phyloP scores from a whole-genome alignment of 106 monocot genomes.

The Chionographis japonica region DNA sequence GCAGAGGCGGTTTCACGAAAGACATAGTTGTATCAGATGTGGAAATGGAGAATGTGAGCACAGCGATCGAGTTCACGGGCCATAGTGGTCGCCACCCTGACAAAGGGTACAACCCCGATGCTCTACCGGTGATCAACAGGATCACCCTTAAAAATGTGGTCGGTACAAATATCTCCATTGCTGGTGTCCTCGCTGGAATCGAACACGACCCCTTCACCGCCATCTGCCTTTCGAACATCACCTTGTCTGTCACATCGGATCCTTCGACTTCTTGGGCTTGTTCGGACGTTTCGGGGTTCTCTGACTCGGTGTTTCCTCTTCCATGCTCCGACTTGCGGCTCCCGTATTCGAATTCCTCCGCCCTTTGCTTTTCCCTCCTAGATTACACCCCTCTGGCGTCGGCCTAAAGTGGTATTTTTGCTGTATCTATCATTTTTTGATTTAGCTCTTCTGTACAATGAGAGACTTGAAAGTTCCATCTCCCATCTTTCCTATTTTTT shows the following conservation, averaged over 20 bases:
- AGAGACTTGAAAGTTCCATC: slow-evolving; percentile 1
- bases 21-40: slow-evolving; percentile 53
- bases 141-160: slow-evolving; percentile 63
- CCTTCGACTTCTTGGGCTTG: slow-evolving; percentile 53
- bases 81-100: slow-evolving; percentile 58
- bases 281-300: slow-evolving; percentile 65
- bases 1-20: slow-evolving; percentile 70
- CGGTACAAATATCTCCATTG: slow-evolving; percentile 44
- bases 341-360: slow-evolving; percentile 38
- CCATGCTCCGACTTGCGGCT: slow-evolving; percentile 54
- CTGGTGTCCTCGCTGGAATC: slow-evolving; percentile 61
- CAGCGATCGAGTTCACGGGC: slow-evolving; percentile 62
- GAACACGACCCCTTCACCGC: slow-evolving; percentile 50
- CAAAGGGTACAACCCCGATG: slow-evolving; percentile 41
- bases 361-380: slow-evolving; percentile 40
- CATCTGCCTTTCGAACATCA: slow-evolving; percentile 70
- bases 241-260: slow-evolving; percentile 27
- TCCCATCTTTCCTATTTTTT: slow-evolving; percentile 10
- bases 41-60: slow-evolving; percentile 44
- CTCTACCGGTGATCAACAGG: slow-evolving; percentile 42
- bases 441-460: slow-evolving; percentile 13
- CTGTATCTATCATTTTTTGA: neutral
- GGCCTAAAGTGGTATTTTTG: slow-evolving; percentile 3
- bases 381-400: slow-evolving; percentile 22
- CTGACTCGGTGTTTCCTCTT: slow-evolving; percentile 56